A percentile compares a stretch with the other conserved stretches of the same genome.
These are phyloP conservation scores for Gentiana dahurica DNA, from an alignment of 257 asterid species.

Conservation along the genomic window DNA sequence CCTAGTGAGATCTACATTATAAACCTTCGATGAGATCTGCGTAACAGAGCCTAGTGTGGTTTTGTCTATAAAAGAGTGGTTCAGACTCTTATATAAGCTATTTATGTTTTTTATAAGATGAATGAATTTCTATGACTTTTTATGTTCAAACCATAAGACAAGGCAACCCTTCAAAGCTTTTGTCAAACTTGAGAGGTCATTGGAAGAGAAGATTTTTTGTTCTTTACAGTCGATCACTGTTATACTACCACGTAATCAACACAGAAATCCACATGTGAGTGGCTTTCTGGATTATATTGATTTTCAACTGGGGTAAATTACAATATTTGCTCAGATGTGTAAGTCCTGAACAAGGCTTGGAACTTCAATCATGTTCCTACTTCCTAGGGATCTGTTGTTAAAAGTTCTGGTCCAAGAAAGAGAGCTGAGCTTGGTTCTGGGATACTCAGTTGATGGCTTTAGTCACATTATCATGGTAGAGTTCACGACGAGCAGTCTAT, in stretches of 20 bases:
- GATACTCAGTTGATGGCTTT: constrained; percentile 92
- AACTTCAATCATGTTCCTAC: background rate
- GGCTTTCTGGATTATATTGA: constrained; percentile 7
- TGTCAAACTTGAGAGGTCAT: constrained; percentile 93
- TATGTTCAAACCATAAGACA: constrained; percentile 99
- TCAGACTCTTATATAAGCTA: constrained; percentile 1
- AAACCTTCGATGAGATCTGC: too few species aligned
- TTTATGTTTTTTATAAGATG: background rate
- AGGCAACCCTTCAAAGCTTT: constrained; percentile 95
- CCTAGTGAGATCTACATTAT: too few species aligned
- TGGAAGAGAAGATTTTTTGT: constrained; percentile 99
- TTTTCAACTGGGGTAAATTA: too few species aligned
- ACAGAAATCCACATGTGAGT: constrained; percentile 96
- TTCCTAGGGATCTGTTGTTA: constrained; percentile 72
- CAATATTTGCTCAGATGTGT: constrained; percentile 2
- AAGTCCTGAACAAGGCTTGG: constrained; percentile 3
- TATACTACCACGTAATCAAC: constrained; percentile 95
- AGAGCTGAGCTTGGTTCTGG: constrained; percentile 99
- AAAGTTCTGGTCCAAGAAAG: constrained; percentile 83
- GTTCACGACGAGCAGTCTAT: constrained; percentile 98
- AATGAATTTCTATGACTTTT: constrained; percentile 4
- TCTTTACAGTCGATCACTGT: constrained; percentile 98
- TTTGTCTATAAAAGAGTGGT: too few species aligned
- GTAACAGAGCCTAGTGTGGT: too few species aligned
- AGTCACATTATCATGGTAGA: constrained; percentile 97